Percentiles rank a stretch among this genome's conserved stretches.
phyloP scores from a whole-genome alignment of 495 filamentous ascomycete species.

The Tetracladium setigerum region DNA sequence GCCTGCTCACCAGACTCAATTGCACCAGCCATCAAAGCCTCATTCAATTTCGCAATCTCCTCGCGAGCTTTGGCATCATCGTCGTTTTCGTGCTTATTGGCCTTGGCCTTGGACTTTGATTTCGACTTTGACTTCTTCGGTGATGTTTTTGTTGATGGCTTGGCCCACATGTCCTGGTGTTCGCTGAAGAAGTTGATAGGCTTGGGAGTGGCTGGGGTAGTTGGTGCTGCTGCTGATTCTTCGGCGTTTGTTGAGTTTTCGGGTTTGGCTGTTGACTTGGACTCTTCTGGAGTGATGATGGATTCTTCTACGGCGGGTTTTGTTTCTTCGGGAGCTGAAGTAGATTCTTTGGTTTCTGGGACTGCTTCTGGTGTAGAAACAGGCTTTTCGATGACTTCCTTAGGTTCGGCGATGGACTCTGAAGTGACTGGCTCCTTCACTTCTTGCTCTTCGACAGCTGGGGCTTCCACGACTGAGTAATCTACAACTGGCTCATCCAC shows the following conservation, averaged over 20 bases:
- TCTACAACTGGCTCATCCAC: too few relatives aligned
- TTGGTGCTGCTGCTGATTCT: constrained; percentile 10
- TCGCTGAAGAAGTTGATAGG: not conserved
- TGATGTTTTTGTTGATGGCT: constrained; percentile 5
- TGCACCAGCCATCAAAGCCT: constrained; percentile 10
- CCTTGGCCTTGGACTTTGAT: not conserved
- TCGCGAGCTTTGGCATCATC: constrained; percentile 14
- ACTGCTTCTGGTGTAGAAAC: not conserved
- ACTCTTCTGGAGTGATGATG: not conserved
- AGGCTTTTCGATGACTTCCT: constrained; percentile 15
- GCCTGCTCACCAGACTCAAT: not conserved
- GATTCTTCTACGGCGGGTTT: constrained; percentile 23
- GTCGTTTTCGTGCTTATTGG: constrained; percentile 6
- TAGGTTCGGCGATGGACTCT: constrained; percentile 16
- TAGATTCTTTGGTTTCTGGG: not conserved
- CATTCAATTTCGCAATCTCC: constrained; percentile 19
- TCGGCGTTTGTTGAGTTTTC: constrained; percentile 16
- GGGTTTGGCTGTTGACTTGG: constrained; percentile 6
- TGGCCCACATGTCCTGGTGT: constrained; percentile 9
- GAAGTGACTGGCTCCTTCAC: too few relatives aligned
- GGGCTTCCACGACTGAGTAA: too few relatives aligned
- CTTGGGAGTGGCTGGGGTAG: not conserved
- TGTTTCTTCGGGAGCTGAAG: not conserved
- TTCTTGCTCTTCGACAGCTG: too few relatives aligned
- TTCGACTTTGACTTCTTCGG: constrained; percentile 5